Percentiles rank a stretch among this genome's conserved stretches.
Evolutionary conservation across 208 protist genomes (phyloP).

Genomic region (Naegleria fowleri): DNA sequence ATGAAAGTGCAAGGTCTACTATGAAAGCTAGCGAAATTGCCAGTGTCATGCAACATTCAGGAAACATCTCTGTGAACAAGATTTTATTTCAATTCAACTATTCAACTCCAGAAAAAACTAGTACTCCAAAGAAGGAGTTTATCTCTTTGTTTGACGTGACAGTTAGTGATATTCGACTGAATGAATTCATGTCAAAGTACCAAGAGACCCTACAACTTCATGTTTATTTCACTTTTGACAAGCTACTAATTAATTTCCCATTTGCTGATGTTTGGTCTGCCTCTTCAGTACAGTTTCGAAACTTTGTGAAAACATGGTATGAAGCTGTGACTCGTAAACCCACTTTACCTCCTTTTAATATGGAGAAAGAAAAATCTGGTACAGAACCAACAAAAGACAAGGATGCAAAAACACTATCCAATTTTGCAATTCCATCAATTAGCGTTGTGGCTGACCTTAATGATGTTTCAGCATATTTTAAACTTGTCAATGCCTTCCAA

Average conservation of each 20-base stretch:
- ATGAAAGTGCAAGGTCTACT: neutral
- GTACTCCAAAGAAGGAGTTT: neutral
- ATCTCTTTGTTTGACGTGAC: neutral
- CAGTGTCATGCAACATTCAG: neutral
- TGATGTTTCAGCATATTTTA: neutral
- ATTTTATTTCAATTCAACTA: neutral
- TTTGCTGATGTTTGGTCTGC: neutral
- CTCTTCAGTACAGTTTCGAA: neutral
- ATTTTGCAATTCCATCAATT: neutral
- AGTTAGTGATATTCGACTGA: neutral
- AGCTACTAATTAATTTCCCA: neutral
- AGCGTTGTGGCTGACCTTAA: neutral
- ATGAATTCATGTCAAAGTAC: neutral
- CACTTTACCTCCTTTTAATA: neutral
- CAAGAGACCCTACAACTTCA: neutral
- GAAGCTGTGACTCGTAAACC: neutral
- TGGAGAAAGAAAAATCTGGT: neutral
- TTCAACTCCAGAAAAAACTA: neutral
- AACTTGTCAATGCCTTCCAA: neutral
- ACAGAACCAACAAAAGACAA: neutral
- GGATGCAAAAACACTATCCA: neutral
- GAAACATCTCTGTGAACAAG: neutral
- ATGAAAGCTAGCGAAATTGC: neutral
- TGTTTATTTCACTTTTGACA: neutral
- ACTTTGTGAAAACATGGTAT: neutral